Evolutionary conservation across 495 filamentous ascomycete species (phyloP), one percentile per base, ranked within the genome.

Genomic region (Aspergillus panamensis): DNA sequence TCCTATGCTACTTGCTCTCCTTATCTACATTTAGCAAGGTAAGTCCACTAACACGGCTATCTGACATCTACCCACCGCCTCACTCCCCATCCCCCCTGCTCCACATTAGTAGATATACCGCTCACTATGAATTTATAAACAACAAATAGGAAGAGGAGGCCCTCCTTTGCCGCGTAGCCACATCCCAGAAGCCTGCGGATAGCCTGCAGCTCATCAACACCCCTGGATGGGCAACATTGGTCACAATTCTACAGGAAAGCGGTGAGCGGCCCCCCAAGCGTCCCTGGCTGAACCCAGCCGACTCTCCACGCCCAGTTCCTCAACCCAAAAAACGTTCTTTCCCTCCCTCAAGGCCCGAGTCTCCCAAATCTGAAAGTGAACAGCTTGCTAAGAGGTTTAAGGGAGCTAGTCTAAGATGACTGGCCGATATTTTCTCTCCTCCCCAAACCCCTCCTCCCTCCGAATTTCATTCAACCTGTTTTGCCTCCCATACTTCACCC

Each of bases 371-470:
- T 58, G 78, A 76, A 69, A 73, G 76, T 74, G 89, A 89, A 82
- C 86, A 86, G 68, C 88, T 96, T 90, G 86, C 92, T 96, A 97
- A 97, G 87, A 87, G 90, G 82, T 88, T 97, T 81, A 92, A 92
- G 87, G 89, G 89, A 83, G 85, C 96, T 91, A 96, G 90, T 84
- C 81, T 97, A 84, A 92, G 79, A 68, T 85, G 74, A 76, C 63
- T 60, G 48, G 53, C 53, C 54, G 37, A 59, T 55, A 37, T 55
- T 49, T 48, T 21, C 48, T 48, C 49, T 14, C 42, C 40, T 33
- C 51, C 53, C 25, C 35, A n/a, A n/a, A 10, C 35, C 35, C 33
- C 55, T 14, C n/a, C n/a, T 20, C 5, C 16, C 9, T 20, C 17
- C 42, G 29, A 20, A 30, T 48, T 21, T 16, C 35, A 33, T 17